Evolutionary conservation across 2,329 filamentous ascomycete species (phyloP).

Genomic region (Graphiopsis chlorocephala): DNA sequence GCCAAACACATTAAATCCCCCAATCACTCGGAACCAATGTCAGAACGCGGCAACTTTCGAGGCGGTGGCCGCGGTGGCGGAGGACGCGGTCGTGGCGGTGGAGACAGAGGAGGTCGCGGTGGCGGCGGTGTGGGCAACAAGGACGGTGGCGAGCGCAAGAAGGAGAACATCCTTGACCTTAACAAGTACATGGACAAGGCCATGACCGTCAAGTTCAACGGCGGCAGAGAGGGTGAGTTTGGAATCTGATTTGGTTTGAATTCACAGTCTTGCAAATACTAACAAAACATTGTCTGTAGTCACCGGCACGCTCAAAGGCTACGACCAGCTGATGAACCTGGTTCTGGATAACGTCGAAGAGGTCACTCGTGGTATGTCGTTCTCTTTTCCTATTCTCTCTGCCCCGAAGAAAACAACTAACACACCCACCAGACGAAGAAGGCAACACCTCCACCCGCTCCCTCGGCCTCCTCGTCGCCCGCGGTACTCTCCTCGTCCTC

Average conservation of each 20-base stretch:
- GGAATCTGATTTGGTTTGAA: not conserved
- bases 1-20: not conserved
- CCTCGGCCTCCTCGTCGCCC: slow-evolving; percentile 82
- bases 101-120: slow-evolving; percentile 42
- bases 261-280: not conserved
- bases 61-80: slow-evolving; percentile 44
- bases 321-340: slow-evolving; percentile 96
- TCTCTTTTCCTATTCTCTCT: not conserved
- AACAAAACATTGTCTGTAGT: slow-evolving; percentile 53
- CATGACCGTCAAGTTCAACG: slow-evolving; percentile 94
- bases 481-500: slow-evolving; percentile 87
- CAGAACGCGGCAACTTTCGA: slow-evolving; percentile 54
- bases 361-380: slow-evolving; percentile 70
- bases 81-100: slow-evolving; percentile 34
- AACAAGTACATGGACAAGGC: slow-evolving; percentile 96
- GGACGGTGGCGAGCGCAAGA: slow-evolving; percentile 64
- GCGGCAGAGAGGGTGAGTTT: slow-evolving; percentile 74
- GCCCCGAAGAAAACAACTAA: not conserved
- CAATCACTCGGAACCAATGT: slow-evolving; percentile 41
- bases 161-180: slow-evolving; percentile 96
- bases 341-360: slow-evolving; percentile 94
- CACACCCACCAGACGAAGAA: slow-evolving; percentile 69
- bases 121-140: slow-evolving; percentile 35
- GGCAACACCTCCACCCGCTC: slow-evolving; percentile 80
- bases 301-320: slow-evolving; percentile 85